Percentiles rank a stretch among this genome's conserved stretches.
phyloP scores from a whole-genome alignment of 202 grass and related monocot species.

The Panicum virgatum region DNA sequence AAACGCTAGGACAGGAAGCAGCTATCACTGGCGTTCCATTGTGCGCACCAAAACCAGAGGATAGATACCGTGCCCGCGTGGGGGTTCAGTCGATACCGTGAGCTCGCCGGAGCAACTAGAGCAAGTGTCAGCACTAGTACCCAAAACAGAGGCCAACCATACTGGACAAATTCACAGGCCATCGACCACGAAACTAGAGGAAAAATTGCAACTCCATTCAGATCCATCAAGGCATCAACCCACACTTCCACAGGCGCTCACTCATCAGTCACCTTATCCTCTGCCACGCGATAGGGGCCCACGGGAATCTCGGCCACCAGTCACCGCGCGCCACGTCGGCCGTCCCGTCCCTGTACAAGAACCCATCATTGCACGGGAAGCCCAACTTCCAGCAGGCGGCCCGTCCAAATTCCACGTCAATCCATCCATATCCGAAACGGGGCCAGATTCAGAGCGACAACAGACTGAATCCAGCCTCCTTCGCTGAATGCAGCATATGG shows the following conservation, averaged over 20 bases:
- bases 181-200: not conserved
- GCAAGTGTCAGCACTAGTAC: not conserved
- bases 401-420: slow-evolving; percentile 21
- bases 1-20: not conserved
- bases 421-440: slow-evolving; percentile 41
- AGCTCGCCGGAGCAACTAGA: too few relatives aligned
- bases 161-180: not conserved
- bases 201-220: not conserved
- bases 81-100: slow-evolving; percentile 1
- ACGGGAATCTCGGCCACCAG: slow-evolving; percentile 42
- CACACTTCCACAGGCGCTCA: too few relatives aligned
- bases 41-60: not conserved
- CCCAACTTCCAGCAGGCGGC: not conserved
- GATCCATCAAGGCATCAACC: too few relatives aligned
- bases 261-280: slow-evolving; percentile 48
- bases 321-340: not conserved
- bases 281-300: slow-evolving; percentile 43
- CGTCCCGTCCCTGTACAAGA: not conserved
- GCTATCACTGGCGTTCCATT: not conserved
- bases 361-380: not conserved
- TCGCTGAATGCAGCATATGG: not conserved
- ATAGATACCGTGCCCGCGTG: not conserved
- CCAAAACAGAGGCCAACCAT: not conserved
- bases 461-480: not conserved
- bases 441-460: not conserved